phyloP scores from a whole-genome alignment of 2,329 filamentous ascomycete genomes.

The Fusarium globosum region DNA sequence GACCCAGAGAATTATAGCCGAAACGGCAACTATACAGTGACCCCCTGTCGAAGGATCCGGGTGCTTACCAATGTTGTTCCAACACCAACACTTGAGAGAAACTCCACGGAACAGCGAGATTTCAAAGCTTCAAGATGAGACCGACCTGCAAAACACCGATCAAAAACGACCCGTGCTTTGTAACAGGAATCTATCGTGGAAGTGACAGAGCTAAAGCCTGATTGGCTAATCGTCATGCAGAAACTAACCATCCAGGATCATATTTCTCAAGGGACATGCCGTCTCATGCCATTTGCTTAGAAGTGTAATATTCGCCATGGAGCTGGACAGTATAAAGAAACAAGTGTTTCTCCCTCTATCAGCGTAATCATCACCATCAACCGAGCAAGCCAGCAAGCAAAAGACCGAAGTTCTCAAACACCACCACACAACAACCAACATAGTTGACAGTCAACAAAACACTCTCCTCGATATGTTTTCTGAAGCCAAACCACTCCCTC shows the following conservation, averaged over 20 bases:
- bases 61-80: not conserved
- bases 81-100: not conserved
- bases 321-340: not conserved
- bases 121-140: conserved; percentile 12
- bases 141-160: not conserved
- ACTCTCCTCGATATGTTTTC: conserved; percentile 20
- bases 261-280: not conserved
- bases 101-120: conserved; percentile 18
- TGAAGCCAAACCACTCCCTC: conserved; percentile 24
- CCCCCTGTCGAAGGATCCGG: not conserved
- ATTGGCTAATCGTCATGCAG: not conserved
- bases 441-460: not conserved
- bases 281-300: not conserved
- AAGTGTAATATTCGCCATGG: not conserved
- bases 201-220: not conserved
- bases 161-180: no score
- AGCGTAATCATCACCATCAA: not conserved
- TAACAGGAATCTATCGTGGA: not conserved
- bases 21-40: not conserved
- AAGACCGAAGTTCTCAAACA: not conserved
- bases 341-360: not conserved
- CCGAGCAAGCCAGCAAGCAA: not conserved
- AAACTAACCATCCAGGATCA: not conserved
- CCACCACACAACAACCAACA: not conserved
- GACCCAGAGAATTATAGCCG: not conserved